phyloP scores from a whole-genome alignment of 179 eudicot species.

The Beta corolliflora region DNA sequence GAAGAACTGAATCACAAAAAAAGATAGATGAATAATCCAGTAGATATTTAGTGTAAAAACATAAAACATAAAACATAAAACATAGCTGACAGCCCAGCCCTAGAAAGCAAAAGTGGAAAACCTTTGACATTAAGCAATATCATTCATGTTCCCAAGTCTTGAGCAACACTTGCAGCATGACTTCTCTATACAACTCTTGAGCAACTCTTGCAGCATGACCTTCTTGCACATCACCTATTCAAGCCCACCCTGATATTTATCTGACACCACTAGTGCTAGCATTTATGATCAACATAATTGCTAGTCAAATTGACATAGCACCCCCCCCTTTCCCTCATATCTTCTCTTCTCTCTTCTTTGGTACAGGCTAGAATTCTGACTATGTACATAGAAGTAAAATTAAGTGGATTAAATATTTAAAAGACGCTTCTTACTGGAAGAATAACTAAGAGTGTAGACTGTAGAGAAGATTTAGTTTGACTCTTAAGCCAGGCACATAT shows the following conservation, averaged over 20 bases:
- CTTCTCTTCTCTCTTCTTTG: no score
- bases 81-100: background rate
- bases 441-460: background rate
- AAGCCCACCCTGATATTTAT: background rate
- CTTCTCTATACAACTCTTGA: background rate
- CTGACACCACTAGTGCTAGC: no score
- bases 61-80: background rate
- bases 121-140: background rate
- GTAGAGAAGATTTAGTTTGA: background rate
- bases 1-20: background rate
- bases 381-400: no score
- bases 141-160: background rate
- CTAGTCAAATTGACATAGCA: no score
- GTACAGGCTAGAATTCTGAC: no score
- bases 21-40: background rate
- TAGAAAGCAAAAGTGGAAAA: background rate
- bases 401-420: no score
- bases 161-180: background rate
- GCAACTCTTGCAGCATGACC: conserved; percentile 3
- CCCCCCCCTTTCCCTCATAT: no score
- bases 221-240: background rate
- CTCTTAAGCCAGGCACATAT: background rate
- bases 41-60: background rate
- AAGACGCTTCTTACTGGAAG: no score
- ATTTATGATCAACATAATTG: no score